Evolutionary conservation across 345 rosid species (phyloP), one percentile per base, ranked within the genome.

Genomic region (Gossypium raimondii): DNA sequence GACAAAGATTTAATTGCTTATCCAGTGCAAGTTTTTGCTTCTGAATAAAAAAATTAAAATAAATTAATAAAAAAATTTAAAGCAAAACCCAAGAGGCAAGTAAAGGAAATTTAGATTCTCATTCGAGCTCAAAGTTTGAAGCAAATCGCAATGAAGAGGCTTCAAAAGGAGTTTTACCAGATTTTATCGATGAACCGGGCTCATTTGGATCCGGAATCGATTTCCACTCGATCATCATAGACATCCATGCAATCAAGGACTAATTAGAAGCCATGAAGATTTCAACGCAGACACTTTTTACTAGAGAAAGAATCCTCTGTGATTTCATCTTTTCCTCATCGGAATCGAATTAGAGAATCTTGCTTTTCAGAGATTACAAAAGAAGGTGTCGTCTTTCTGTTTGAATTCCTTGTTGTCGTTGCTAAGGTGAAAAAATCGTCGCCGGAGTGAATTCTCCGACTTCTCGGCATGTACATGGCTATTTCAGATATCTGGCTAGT

Each of bases 1-100:
- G 97, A 63, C 97, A 92, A 67, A 94, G 98, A 86, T 87, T 90
- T 82, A 92, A 80, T 74, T 87, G 93, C 64, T 89, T 91, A 4
- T 97, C 98, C 81, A 94, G 72, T 2, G 89, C 94, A 52, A 86
- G 85, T 85, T 94, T 92, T 64, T 92, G 90, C 76, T 90, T 90
- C 95, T 94, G 87, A 63, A 63, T 50, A n/a, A 59, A 57, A 43
- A 12, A 38, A 4, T 1, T 55, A 71, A n/a, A 56, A 20, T 2
- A 20, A 47, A 47, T 12, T 2, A 68, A 12, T 5, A 24, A 48
- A 38, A 38, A 4, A 70, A 77, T 16, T 29, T n/a, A 80, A 41
- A 20, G 50, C 11, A 51, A 51, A 24, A 67, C 12, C 9, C 3
- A 6, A 5, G 1, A 18, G 2, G 9, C 1, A 44, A 44, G 20